Evolutionary conservation across 2,329 filamentous ascomycete genomes (phyloP).

Genomic region (Pseudodiploospora longispora): DNA sequence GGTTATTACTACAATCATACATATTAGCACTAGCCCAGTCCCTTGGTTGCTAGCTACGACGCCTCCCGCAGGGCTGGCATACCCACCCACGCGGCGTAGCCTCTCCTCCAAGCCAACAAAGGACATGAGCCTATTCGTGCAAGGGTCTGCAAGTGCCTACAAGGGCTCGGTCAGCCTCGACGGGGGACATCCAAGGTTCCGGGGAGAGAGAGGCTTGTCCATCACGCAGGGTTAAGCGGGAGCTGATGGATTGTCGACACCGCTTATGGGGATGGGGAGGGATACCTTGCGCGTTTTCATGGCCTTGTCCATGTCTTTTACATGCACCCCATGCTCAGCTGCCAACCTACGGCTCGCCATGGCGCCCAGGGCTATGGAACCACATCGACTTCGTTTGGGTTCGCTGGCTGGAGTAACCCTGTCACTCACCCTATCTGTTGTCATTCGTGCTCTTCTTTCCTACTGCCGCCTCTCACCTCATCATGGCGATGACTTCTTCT

Average conservation of each 20-base stretch:
- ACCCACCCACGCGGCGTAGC: slow-evolving; percentile 9
- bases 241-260: slow-evolving; percentile 3
- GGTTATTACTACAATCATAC: too few relatives aligned
- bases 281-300: not conserved
- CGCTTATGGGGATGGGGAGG: not conserved
- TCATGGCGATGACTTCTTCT: slow-evolving; percentile 3
- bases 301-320: slow-evolving; percentile 7
- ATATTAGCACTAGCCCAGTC: too few relatives aligned
- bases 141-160: too few relatives aligned
- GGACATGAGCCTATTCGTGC: not conserved
- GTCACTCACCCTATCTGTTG: slow-evolving; percentile 7
- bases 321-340: slow-evolving; percentile 26
- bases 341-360: slow-evolving; percentile 14
- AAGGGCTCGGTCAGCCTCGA: slow-evolving; percentile 9
- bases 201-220: slow-evolving; percentile 7
- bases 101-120: not conserved
- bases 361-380: slow-evolving; percentile 8
- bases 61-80: slow-evolving; percentile 5
- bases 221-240: slow-evolving; percentile 1
- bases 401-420: slow-evolving; percentile 3
- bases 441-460: slow-evolving; percentile 1
- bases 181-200: not conserved
- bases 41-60: too few relatives aligned
- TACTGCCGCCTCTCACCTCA: slow-evolving; percentile 5
- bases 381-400: slow-evolving; percentile 4